Evolutionary conservation across 768 basidiomycete genomes (phyloP).

Genomic region (Lactarius deliciosus): DNA sequence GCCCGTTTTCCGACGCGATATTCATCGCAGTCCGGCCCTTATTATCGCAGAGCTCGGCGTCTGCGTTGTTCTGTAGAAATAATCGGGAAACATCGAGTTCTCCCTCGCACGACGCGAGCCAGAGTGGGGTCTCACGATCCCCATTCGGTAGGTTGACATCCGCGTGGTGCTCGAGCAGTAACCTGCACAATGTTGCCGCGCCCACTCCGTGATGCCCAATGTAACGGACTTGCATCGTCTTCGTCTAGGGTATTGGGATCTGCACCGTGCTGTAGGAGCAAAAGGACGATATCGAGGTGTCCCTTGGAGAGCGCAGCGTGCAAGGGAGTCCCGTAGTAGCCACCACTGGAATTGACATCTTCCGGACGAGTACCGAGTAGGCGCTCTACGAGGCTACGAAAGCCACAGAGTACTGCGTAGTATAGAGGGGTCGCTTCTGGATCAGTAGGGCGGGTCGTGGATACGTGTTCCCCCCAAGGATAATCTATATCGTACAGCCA

Average conservation of each 20-base stretch:
- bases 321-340: neutral
- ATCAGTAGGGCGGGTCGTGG: neutral
- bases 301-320: neutral
- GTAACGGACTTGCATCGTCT: neutral
- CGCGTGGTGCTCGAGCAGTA: conserved; percentile 1
- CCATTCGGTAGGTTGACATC: neutral
- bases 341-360: neutral
- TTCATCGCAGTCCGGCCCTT: neutral
- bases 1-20: neutral
- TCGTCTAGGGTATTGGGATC: neutral
- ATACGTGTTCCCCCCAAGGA: neutral
- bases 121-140: neutral
- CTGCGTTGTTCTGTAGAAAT: neutral
- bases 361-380: neutral
- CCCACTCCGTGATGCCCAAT: neutral
- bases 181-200: neutral
- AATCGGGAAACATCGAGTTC: neutral
- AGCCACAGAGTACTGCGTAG: conserved; percentile 1
- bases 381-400: neutral
- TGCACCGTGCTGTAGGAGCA: neutral
- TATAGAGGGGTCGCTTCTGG: neutral
- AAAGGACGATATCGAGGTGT: neutral
- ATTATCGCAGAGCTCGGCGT: neutral
- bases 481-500: conserved; percentile 2
- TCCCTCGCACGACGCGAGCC: neutral